Evolutionary conservation across 129 eudicot species (phyloP), one percentile per base, ranked within the genome.

Genomic region (Mikania micrantha): DNA sequence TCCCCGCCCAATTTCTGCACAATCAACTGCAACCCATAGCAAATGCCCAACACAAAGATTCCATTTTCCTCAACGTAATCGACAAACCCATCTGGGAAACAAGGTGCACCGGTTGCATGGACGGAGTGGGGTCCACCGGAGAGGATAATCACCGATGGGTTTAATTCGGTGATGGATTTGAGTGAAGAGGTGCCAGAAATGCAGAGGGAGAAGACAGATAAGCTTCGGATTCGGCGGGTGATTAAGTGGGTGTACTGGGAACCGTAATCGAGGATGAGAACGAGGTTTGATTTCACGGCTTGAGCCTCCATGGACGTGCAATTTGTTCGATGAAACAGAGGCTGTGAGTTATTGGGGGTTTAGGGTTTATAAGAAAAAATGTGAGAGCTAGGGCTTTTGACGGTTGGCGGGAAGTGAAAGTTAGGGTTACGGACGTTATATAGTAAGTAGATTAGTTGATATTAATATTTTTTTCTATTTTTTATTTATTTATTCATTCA

Each of bases 171-270:
- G 67, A 91, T 88, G 74, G 97, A 41, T 72, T 86, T 73, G 67
- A 91, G 85, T 0, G 88, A 54, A 42, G 94, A 88, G 1, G 94
- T 88, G 74, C 94, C 94, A 17, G 88, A 85, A 68, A 91, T 81
- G 74, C 87, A 85, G 81, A 87, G 90, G 36, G 96, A 87, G 79
- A 87, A 88, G 67, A 87, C 71, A 32, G 87, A 85, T 44, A 92
- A 77, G 75, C 75, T 70, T 4, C 96, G 84, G 68, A 92, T 88
- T 69, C 96, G 74, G 11, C 96, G 89, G 11, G 98, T 92, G 63
- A 92, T 92, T 67, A 92, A 84, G 66, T 92, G 98, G 56, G 98
- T 92, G 81, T 88, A 88, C 32, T 92, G 98, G 11, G 98, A 92
- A 5, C 96, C 98, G 69, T 64, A 92, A 68, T 92, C 98, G 5